These are phyloP conservation scores for Colletotrichum kahawae DNA, from an alignment of 2,329 filamentous ascomycete genomes.

Conservation along the genomic window DNA sequence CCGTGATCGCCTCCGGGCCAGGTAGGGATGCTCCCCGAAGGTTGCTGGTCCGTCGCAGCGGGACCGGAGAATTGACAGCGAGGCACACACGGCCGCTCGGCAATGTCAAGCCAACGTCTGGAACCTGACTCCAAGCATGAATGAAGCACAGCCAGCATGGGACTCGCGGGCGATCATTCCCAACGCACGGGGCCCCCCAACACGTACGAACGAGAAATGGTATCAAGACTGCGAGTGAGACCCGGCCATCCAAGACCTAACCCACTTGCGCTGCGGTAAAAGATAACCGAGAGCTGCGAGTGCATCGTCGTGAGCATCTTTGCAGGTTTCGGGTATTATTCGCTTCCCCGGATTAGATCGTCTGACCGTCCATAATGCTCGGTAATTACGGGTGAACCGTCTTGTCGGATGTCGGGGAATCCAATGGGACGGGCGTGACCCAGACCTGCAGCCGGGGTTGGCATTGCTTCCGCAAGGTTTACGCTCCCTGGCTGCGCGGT, in stretches of 20 bases:
- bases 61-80: constrained; percentile 2
- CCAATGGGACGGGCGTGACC: not conserved
- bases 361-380: constrained; percentile 9
- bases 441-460: not conserved
- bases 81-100: not conserved
- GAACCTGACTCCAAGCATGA: constrained; percentile 4
- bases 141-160: constrained; percentile 5
- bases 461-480: not conserved
- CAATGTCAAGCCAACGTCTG: not conserved
- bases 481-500: not conserved
- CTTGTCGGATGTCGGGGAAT: constrained; percentile 3
- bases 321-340: constrained; percentile 8
- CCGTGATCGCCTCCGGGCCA: not conserved
- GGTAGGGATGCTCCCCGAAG: not conserved
- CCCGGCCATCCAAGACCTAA: not conserved
- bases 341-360: not conserved
- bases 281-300: not conserved
- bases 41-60: not conserved
- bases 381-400: constrained; percentile 6
- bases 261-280: not conserved
- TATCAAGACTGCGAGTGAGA: not conserved
- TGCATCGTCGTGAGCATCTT: not conserved
- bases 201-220: not conserved
- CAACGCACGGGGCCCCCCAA: not conserved
- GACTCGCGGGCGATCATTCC: not conserved